A percentile compares a stretch with the other conserved stretches of the same genome.
phyloP scores from a whole-genome alignment of 495 filamentous ascomycete genomes.

The Durotheca rogersii region DNA sequence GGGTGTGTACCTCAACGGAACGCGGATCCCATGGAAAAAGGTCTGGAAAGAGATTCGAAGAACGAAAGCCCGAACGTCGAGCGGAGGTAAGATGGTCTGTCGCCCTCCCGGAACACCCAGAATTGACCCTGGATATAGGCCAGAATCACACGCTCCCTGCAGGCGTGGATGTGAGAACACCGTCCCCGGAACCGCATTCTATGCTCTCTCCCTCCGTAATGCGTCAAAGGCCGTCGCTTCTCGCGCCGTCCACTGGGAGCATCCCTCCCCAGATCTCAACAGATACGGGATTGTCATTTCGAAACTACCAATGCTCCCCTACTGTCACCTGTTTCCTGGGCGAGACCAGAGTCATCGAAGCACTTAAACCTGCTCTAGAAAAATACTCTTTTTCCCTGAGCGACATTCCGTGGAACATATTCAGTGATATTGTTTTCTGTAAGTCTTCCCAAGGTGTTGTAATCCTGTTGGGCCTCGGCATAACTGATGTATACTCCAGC shows the following conservation, averaged over 20 bases:
- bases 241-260: neutral
- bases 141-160: constrained; percentile 12
- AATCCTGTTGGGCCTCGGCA: neutral
- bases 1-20: constrained; percentile 20
- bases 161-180: constrained; percentile 27
- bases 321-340: neutral
- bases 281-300: too few species aligned
- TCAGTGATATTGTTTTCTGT: neutral
- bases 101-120: neutral
- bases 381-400: neutral
- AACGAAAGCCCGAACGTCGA: constrained; percentile 10
- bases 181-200: constrained; percentile 12
- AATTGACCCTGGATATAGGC: too few species aligned
- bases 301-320: too few species aligned
- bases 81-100: neutral
- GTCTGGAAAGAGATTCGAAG: constrained; percentile 27
- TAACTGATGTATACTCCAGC: neutral
- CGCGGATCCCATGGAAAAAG: constrained; percentile 21
- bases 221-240: neutral
- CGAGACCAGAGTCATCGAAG: neutral
- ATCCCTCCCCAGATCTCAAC: neutral
- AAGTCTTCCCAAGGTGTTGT: neutral
- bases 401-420: constrained; percentile 3
- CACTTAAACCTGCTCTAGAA: neutral
- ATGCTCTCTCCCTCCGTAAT: neutral